Base-by-base conservation (phyloP, 83 land plant species). In the Isoetes engelmannii region DNA sequence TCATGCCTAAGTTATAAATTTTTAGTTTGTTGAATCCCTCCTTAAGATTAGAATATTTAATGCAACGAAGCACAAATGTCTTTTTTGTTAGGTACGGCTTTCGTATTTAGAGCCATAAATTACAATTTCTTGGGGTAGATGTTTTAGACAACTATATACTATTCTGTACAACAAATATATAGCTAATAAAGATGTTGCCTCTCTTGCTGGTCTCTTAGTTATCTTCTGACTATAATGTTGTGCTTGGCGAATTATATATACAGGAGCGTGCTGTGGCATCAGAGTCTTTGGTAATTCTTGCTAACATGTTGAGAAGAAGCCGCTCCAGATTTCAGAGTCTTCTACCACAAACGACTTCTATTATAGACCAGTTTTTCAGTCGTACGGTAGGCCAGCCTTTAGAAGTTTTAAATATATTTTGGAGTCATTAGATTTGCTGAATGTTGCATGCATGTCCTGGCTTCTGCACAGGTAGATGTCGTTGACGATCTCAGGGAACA, bases 241-340 rank as follows among this genome's bases (percentile, higher is more conserved):
- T 28, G 2, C 37, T 28, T 28, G 37, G n/a, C n/a, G n/a, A n/a
- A n/a, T n/a, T 28, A 51, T 15, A 69, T 46, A 44, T 81, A 68
- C 90, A 94, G 99, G 99, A 94, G 78, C 84, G 96, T 71, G 83
- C 91, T 64, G 84, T 78, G 44, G 90, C 78, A 54, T 85, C 82
- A 37, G 90, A 90, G 61, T 88, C 89, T 47, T 66, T 94, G 55
- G 73, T 83, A 18, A 79, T 85, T 64, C 85, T 94, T 70, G 81
- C 85, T 48, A 77, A 75, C 44, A 81, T 86, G 50, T 74, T 94
- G 73, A 79, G 74, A 61, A 84, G 79, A 74, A 84, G 96, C 5
- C 84, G 79, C 63, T 20, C 82, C 46, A 92, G 82, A 80, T 74
- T 94, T 45, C 92, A 86, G 69, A 80, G 84, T 20, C 80, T 90